A percentile compares a stretch with the other conserved stretches of the same genome.
Conservation (phyloP, 2,329 filamentous ascomycete genomes). For the Zelopaecilomyces penicillatus region DNA sequence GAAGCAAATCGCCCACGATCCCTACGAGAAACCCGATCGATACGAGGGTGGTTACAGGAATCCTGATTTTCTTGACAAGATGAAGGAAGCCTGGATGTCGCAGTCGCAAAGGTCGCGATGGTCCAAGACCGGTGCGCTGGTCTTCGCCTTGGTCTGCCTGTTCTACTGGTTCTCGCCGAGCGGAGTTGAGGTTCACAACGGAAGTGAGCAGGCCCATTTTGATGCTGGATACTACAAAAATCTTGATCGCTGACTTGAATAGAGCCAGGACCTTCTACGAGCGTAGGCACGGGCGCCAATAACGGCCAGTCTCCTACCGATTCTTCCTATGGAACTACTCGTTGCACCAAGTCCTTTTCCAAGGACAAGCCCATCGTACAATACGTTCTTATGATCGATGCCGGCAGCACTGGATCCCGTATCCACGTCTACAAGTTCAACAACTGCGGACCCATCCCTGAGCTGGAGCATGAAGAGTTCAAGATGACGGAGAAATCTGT, state of each 20-base stretch:
- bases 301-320: constrained; percentile 49
- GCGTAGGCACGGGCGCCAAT: constrained; percentile 9
- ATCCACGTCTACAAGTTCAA: constrained; percentile 99
- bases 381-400: constrained; percentile 98
- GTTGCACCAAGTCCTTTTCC: constrained; percentile 76
- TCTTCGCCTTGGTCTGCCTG: constrained; percentile 50
- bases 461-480: constrained; percentile 87
- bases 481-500: constrained; percentile 84
- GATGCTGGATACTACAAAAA: background rate
- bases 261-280: constrained; percentile 11
- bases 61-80: constrained; percentile 41
- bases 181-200: constrained; percentile 46
- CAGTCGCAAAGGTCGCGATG: constrained; percentile 58
- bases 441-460: constrained; percentile 92
- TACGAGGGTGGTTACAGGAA: constrained; percentile 43
- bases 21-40: constrained; percentile 56
- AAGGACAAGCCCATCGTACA: constrained; percentile 90
- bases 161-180: constrained; percentile 57
- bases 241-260: background rate
- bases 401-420: constrained; percentile 91
- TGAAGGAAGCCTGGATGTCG: constrained; percentile 52
- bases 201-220: constrained; percentile 19
- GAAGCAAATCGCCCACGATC: constrained; percentile 50
- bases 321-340: constrained; percentile 56
- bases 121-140: constrained; percentile 55